Percentiles rank a stretch among this genome's conserved stretches.
phyloP scores from a whole-genome alignment of 176 grass and related monocot species.

The Hsuehochloa calcarea region DNA sequence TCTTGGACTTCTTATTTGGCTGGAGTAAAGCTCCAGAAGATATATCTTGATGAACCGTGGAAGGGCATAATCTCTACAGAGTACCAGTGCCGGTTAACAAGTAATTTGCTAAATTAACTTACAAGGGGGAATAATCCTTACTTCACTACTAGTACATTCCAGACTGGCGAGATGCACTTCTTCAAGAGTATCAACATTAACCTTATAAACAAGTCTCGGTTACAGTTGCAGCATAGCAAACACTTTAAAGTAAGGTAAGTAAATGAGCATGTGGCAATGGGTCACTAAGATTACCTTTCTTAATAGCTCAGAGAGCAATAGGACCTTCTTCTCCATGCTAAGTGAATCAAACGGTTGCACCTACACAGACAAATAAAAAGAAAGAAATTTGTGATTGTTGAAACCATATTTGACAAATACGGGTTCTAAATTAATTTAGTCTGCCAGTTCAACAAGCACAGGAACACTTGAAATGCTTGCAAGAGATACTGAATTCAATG shows the following conservation, averaged over 20 bases:
- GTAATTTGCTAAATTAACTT: neutral
- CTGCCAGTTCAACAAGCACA: neutral
- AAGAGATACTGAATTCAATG: neutral
- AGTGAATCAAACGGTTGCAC: conserved; percentile 58
- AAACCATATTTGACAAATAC: neutral
- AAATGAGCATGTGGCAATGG: neutral
- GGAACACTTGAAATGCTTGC: neutral
- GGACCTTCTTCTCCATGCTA: conserved; percentile 46
- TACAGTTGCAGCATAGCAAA: conserved; percentile 18
- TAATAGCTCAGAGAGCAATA: conserved; percentile 54
- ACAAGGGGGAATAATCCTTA: neutral
- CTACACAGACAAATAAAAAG: conserved; percentile 19
- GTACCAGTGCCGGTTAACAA: conserved; percentile 1
- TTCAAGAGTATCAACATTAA: conserved; percentile 47
- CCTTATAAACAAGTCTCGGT: conserved; percentile 29
- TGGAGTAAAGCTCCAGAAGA: conserved; percentile 7
- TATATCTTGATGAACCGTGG: conserved; percentile 32
- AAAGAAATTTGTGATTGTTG: neutral
- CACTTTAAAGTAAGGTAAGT: neutral
- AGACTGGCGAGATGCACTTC: conserved; percentile 32
- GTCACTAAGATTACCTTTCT: conserved; percentile 43
- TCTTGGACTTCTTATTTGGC: conserved; percentile 39
- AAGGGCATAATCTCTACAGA: conserved; percentile 15
- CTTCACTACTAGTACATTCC: conserved; percentile 45
- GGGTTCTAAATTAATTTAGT: neutral